phyloP scores from a whole-genome alignment of 2,329 filamentous ascomycete species.

The Talaromyces albobiverticillius region DNA sequence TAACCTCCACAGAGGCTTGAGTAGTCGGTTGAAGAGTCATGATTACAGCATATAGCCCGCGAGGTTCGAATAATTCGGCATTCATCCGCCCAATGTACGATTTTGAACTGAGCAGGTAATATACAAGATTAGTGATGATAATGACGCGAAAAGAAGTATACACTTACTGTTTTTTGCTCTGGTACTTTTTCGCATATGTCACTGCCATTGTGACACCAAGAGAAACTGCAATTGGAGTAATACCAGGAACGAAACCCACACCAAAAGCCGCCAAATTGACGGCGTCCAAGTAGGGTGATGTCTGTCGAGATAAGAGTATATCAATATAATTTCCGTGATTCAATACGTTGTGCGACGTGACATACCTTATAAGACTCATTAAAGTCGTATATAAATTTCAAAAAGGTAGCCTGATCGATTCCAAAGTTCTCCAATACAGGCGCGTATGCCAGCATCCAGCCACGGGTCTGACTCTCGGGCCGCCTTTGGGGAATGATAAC shows the following conservation, averaged over 20 bases:
- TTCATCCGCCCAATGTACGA: not conserved
- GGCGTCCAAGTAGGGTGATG: not conserved
- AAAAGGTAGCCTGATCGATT: constrained; percentile 49
- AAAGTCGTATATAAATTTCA: constrained; percentile 49
- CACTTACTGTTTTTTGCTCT: not conserved
- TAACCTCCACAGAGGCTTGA: not conserved
- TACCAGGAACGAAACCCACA: not conserved
- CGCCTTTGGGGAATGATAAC: constrained; percentile 54
- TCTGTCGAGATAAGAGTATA: too few relatives aligned
- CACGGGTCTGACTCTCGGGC: constrained; percentile 47
- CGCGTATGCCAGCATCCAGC: constrained; percentile 53
- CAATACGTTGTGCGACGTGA: not conserved
- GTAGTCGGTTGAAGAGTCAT: not conserved
- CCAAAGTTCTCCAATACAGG: constrained; percentile 45
- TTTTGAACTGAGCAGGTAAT: not conserved
- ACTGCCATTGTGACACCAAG: not conserved
- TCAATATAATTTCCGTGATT: not conserved
- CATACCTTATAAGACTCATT: constrained; percentile 23
- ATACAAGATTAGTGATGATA: not conserved
- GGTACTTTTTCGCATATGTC: not conserved
- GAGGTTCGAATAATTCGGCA: not conserved
- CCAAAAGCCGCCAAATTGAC: not conserved
- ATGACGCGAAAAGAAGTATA: not conserved
- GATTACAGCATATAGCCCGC: constrained; percentile 1
- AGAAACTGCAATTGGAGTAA: not conserved